Evolutionary conservation across 139 green algal genomes (phyloP).

Genomic region (Picochlorum sp.): DNA sequence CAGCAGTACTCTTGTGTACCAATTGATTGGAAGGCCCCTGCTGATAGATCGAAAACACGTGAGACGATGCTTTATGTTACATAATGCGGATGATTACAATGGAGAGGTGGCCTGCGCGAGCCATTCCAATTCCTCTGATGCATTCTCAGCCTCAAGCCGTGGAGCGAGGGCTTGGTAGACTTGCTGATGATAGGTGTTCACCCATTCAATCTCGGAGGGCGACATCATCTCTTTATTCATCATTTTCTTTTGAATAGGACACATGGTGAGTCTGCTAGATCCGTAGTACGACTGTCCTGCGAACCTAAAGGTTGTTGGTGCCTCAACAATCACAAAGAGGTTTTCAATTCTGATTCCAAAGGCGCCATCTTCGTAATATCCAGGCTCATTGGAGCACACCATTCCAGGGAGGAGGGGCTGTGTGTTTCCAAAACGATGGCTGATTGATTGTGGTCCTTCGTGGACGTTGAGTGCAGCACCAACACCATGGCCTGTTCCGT

Average conservation of each 20-base stretch:
- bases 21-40: too few relatives aligned
- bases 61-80: too few relatives aligned
- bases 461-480: slow-evolving; percentile 93
- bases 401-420: slow-evolving; percentile 61
- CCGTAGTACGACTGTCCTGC: slow-evolving; percentile 63
- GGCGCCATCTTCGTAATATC: slow-evolving; percentile 93
- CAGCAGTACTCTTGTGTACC: too few relatives aligned
- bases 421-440: slow-evolving; percentile 32
- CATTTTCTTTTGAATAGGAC: slow-evolving; percentile 88
- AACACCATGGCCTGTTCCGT: slow-evolving; percentile 93
- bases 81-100: background rate
- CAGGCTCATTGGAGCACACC: slow-evolving; percentile 85
- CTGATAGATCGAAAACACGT: too few relatives aligned
- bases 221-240: slow-evolving; percentile 58
- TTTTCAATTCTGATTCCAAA: slow-evolving; percentile 98
- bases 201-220: slow-evolving; percentile 45
- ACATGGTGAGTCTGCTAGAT: slow-evolving; percentile 81
- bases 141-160: slow-evolving; percentile 15
- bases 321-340: slow-evolving; percentile 67
- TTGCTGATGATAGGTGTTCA: slow-evolving; percentile 41
- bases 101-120: slow-evolving; percentile 20
- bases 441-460: slow-evolving; percentile 83
- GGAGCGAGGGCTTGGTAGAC: slow-evolving; percentile 33
- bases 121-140: slow-evolving; percentile 23
- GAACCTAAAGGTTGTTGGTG: slow-evolving; percentile 53